Conservation (phyloP, 2,329 filamentous ascomycete species). For the Bipolaris sorokiniana region DNA sequence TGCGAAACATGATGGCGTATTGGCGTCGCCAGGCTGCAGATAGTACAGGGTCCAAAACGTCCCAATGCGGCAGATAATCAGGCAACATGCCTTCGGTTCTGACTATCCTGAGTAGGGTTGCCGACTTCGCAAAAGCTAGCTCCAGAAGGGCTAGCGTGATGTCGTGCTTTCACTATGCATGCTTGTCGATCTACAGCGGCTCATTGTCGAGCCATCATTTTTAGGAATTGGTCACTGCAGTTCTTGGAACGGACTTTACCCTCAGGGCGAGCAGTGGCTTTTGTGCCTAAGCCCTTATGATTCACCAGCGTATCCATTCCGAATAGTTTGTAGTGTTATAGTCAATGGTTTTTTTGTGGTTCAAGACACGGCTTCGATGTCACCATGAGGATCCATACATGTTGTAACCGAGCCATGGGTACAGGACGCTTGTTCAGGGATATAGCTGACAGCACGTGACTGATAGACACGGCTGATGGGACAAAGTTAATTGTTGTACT, state of each 20-base stretch:
- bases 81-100: not conserved
- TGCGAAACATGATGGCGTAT: slow-evolving; percentile 1
- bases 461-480: too few species aligned
- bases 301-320: too few species aligned
- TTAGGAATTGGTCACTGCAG: not conserved
- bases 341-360: not conserved
- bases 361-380: too few species aligned
- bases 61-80: slow-evolving; percentile 6
- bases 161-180: not conserved
- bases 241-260: not conserved
- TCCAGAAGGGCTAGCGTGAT: not conserved
- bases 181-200: slow-evolving; percentile 2
- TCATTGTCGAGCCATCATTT: not conserved
- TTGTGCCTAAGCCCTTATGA: not conserved
- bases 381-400: too few species aligned
- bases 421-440: too few species aligned
- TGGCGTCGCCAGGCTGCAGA: not conserved
- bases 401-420: too few species aligned
- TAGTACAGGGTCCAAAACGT: not conserved
- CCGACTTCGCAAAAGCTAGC: not conserved
- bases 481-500: too few species aligned
- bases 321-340: not conserved
- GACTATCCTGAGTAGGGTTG: not conserved
- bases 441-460: too few species aligned
- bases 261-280: not conserved